phyloP scores from a whole-genome alignment of 1,139 yeast genomes.

The Pichia sp. region DNA sequence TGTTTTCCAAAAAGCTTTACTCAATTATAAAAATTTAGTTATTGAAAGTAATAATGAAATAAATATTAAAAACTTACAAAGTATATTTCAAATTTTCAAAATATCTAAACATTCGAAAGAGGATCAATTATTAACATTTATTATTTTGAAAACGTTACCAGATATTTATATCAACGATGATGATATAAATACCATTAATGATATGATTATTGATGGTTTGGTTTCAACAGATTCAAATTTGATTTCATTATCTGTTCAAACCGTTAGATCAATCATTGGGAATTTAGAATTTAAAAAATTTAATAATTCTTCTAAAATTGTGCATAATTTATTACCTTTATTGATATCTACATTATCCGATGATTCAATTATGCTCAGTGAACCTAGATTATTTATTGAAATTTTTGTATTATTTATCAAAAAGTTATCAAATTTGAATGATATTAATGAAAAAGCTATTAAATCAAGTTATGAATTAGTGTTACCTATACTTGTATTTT shows the following conservation, averaged over 20 bases:
- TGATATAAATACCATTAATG: constrained; percentile 34
- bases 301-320: constrained; percentile 6
- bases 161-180: constrained; percentile 30
- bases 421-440: not conserved
- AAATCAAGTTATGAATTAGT: constrained; percentile 37
- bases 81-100: constrained; percentile 37
- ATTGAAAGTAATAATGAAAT: constrained; percentile 16
- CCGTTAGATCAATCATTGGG: constrained; percentile 49
- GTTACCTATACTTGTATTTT: constrained; percentile 48
- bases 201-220: constrained; percentile 35
- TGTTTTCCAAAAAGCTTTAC: constrained; percentile 37
- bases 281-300: constrained; percentile 14
- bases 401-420: constrained; percentile 43
- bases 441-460: constrained; percentile 20
- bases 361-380: constrained; percentile 21
- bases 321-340: constrained; percentile 37
- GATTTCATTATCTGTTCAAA: constrained; percentile 45
- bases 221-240: constrained; percentile 31
- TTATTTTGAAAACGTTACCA: constrained; percentile 52
- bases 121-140: constrained; percentile 51
- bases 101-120: constrained; percentile 25
- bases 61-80: constrained; percentile 29
- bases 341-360: constrained; percentile 28
- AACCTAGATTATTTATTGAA: constrained; percentile 47
- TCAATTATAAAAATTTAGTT: constrained; percentile 11